Evolutionary conservation across 345 rosid genomes (phyloP), one percentile per base, ranked within the genome.

Genomic region (Moringa oleifera): DNA sequence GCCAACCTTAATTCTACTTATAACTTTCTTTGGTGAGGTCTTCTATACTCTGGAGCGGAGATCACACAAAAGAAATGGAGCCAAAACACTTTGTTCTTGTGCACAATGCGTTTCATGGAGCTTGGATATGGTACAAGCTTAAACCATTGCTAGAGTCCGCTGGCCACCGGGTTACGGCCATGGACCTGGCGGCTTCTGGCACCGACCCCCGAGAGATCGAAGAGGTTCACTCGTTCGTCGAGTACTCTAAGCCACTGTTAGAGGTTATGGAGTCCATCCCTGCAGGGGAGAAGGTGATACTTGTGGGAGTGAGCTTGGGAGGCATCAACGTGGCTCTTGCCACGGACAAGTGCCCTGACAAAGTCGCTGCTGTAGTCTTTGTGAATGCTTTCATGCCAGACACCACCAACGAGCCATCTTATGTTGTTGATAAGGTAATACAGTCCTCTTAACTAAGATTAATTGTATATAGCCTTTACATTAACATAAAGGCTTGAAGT

Each of bases 101-200:
- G 55, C 77, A 73, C 67, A 73, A 73, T 51, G 77, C 77, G 18
- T 73, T 15, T 19, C 77, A 73, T 23, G 77, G 77, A 64, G 57
- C 73, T 0, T 73, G 77, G 70, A 68, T 73, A 53, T 73, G 77
- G 73, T 73, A 24, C 77, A 68, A 73, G 67, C 61, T 73, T 69
- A 73, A 68, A 25, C 77, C 77, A 0, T 68, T 73, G 51, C 77
- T 68, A 25, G 70, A 68, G 25, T 64, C 70, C 22, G 67, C 61
- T 62, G 73, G 77, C 45, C 70, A 73, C 64, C 67, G 67, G 0
- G 77, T 73, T 47, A 73, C 77, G 51, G 60, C 77, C 53, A 59
- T 73, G 46, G 73, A 73, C 15, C 70, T 73, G 4, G 67, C 73
- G 25, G 77, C 73, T 53, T 73, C 77, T 49, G 77, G 77, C 51